Evolutionary conservation across 1,139 yeast species (phyloP).

Genomic region (Eremothecium cymbalariae): DNA sequence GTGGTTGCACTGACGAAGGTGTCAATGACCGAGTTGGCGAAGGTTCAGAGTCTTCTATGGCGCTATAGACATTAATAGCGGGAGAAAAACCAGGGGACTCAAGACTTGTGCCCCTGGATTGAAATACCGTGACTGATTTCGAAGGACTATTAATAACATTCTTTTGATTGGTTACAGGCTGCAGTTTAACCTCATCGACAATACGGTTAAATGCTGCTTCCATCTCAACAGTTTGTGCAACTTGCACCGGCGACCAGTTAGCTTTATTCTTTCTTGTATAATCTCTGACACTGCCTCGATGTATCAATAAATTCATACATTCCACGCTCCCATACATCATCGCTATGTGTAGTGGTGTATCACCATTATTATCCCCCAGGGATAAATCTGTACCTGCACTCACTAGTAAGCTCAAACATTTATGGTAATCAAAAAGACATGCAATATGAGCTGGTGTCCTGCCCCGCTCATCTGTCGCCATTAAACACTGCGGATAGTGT

Average conservation of each 20-base stretch:
- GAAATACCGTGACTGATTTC: no score
- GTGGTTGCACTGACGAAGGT: no score
- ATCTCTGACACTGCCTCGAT: constrained; percentile 39
- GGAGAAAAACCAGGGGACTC: no score
- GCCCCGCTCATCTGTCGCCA: constrained; percentile 49
- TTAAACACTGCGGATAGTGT: constrained; percentile 63
- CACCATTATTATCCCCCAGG: constrained; percentile 53
- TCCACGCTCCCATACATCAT: constrained; percentile 66
- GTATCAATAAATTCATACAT: constrained; percentile 53
- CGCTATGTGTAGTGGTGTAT: constrained; percentile 73
- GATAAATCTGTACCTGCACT: constrained; percentile 76
- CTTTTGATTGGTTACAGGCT: no score
- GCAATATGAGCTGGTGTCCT: constrained; percentile 74
- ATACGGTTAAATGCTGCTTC: no score
- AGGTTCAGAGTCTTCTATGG: no score
- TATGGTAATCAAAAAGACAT: constrained; percentile 55
- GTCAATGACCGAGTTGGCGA: no score
- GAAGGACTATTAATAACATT: no score
- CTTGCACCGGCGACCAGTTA: constrained; percentile 66
- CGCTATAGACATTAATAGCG: no score
- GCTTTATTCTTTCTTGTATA: constrained; percentile 45
- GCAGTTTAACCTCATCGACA: no score
- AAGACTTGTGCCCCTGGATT: no score
- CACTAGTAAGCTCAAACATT: constrained; percentile 60
- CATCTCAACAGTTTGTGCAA: constrained; percentile 46